Percentiles rank a stretch among this genome's conserved stretches.
These are phyloP conservation scores for Blastobotrys buckinghamii DNA, from an alignment of 1,139 yeast species.

Conservation along the genomic window DNA sequence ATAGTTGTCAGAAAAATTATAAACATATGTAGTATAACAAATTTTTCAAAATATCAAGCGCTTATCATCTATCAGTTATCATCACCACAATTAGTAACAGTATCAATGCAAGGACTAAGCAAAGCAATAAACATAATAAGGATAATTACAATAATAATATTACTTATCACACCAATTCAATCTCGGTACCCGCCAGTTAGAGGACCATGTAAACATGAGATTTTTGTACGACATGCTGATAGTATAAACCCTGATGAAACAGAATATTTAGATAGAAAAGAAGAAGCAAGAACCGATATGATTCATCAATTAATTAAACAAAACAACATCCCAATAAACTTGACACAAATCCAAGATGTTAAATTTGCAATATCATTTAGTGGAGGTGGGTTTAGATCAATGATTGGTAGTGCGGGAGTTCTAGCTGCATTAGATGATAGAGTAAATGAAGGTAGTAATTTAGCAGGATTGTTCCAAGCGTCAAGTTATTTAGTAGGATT, in stretches of 20 bases:
- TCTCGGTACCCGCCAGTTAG: not conserved
- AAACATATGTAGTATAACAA: too few relatives aligned
- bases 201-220: slow-evolving; percentile 3
- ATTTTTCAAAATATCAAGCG: too few relatives aligned
- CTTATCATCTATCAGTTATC: too few relatives aligned
- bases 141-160: too few relatives aligned
- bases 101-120: too few relatives aligned
- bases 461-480: slow-evolving; percentile 74
- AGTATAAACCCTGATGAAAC: slow-evolving; percentile 1
- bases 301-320: not conserved
- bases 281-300: not conserved
- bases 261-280: slow-evolving; percentile 4
- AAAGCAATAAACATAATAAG: too few relatives aligned
- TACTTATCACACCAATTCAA: not conserved
- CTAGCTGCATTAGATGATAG: slow-evolving; percentile 67
- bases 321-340: slow-evolving; percentile 3
- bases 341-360: not conserved
- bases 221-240: slow-evolving; percentile 7
- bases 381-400: slow-evolving; percentile 84
- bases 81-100: too few relatives aligned
- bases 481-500: slow-evolving; percentile 72
- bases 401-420: slow-evolving; percentile 77
- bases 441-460: slow-evolving; percentile 49
- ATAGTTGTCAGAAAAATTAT: too few relatives aligned
- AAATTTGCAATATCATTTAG: slow-evolving; percentile 61